A percentile compares a stretch with the other conserved stretches of the same genome.
Evolutionary conservation across 2,329 filamentous ascomycete species (phyloP).

Genomic region (Geosmithia putterillii): DNA sequence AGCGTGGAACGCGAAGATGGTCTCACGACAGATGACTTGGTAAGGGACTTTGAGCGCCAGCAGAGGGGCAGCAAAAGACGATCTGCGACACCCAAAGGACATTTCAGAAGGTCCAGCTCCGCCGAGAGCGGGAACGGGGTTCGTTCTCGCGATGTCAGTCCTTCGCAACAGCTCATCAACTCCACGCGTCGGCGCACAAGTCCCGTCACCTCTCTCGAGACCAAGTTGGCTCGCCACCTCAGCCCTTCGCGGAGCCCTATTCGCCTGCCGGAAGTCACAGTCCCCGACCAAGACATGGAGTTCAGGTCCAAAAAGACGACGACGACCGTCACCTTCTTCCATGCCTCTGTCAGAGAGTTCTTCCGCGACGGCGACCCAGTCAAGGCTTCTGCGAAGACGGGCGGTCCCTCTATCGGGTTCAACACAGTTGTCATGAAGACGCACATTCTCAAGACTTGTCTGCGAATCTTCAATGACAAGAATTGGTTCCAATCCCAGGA

Average conservation of each 20-base stretch:
- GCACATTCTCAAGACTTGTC: slow-evolving; percentile 23
- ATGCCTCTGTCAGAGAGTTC: slow-evolving; percentile 24
- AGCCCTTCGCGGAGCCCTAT: slow-evolving; percentile 13
- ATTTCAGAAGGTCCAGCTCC: slow-evolving; percentile 2
- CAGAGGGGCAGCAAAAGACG: slow-evolving; percentile 8
- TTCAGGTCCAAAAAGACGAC: slow-evolving; percentile 28
- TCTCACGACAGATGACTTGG: slow-evolving; percentile 25
- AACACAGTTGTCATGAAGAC: slow-evolving; percentile 18
- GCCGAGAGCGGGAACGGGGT: slow-evolving; percentile 1
- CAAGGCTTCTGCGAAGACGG: slow-evolving; percentile 6
- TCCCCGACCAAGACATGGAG: slow-evolving; percentile 19
- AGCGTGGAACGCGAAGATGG: slow-evolving; percentile 30
- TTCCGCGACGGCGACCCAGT: slow-evolving; percentile 18
- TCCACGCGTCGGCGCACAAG: slow-evolving; percentile 1
- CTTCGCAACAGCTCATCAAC: not conserved
- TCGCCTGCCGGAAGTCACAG: slow-evolving; percentile 16
- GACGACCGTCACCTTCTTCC: slow-evolving; percentile 26
- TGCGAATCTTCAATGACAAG: slow-evolving; percentile 24
- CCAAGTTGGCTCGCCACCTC: slow-evolving; percentile 1
- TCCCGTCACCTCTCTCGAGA: not conserved
- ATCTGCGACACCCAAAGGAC: slow-evolving; percentile 2
- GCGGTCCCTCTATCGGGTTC: slow-evolving; percentile 17
- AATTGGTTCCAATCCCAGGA: slow-evolving; percentile 14
- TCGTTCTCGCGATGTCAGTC: slow-evolving; percentile 1
- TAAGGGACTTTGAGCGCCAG: slow-evolving; percentile 21